Evolutionary conservation across 2,329 filamentous ascomycete species (phyloP).

Genomic region (Bipolaris bicolor): DNA sequence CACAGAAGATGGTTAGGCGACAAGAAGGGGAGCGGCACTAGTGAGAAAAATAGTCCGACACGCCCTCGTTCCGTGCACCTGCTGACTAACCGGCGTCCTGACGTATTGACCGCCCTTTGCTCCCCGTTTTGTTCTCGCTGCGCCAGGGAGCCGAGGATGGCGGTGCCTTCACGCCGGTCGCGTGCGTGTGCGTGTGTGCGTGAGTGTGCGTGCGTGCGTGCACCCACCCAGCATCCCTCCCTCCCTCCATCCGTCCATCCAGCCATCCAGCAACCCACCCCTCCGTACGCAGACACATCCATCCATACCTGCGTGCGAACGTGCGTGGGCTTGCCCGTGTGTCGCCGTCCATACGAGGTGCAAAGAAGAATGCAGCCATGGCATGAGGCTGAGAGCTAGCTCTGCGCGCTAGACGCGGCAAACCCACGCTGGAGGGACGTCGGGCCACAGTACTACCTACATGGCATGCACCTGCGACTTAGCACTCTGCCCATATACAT

Average conservation of each 20-base stretch:
- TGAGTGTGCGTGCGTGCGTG: not conserved
- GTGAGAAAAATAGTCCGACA: conserved; percentile 29
- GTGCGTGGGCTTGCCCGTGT: conserved; percentile 12
- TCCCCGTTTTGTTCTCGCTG: conserved; percentile 9
- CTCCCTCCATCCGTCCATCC: too few relatives aligned
- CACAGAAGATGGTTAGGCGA: conserved; percentile 45
- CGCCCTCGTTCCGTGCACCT: not conserved
- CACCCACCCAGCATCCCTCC: too few relatives aligned
- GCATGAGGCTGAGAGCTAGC: conserved; percentile 41
- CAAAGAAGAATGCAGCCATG: conserved; percentile 34
- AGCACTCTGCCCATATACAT: too few relatives aligned
- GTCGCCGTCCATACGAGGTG: conserved; percentile 6
- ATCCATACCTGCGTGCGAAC: not conserved
- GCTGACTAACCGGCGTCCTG: conserved; percentile 29
- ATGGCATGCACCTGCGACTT: too few relatives aligned
- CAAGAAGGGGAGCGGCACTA: conserved; percentile 26
- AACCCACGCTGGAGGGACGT: conserved; percentile 28
- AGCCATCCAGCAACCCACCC: too few relatives aligned
- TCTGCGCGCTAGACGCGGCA: conserved; percentile 34
- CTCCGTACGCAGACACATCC: not conserved
- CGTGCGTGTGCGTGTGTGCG: not conserved
- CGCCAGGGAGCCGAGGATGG: not conserved
- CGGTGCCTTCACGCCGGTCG: conserved; percentile 4
- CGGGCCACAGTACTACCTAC: not conserved
- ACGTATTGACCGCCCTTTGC: conserved; percentile 19